These are phyloP conservation scores for Chaetomium fimeti DNA, from an alignment of 495 filamentous ascomycete species.

Conservation along the genomic window DNA sequence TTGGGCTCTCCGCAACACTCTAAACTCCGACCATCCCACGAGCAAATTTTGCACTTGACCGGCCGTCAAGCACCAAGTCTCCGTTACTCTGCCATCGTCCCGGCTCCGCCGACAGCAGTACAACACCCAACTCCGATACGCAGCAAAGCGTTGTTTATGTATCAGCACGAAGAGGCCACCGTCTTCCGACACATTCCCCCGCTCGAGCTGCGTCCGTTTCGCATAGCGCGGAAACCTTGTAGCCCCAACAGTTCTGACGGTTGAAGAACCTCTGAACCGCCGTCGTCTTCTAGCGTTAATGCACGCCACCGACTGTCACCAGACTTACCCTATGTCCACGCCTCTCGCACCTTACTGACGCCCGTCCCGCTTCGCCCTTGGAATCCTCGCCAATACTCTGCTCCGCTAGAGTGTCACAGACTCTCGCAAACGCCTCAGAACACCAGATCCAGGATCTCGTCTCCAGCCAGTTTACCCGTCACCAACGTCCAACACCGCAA, in stretches of 20 bases:
- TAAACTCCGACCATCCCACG: constrained; percentile 15
- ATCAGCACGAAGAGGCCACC: constrained; percentile 56
- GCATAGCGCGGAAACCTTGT: constrained; percentile 85
- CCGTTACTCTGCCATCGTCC: constrained; percentile 13
- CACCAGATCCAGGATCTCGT: constrained; percentile 7
- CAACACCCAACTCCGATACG: constrained; percentile 40
- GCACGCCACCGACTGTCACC: constrained; percentile 49
- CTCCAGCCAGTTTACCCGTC: constrained; percentile 19
- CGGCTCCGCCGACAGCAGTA: constrained; percentile 21
- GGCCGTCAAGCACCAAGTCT: constrained; percentile 15
- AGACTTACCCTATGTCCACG: constrained; percentile 53
- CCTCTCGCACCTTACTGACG: constrained; percentile 48
- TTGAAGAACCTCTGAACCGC: constrained; percentile 52
- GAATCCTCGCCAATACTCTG: constrained; percentile 30
- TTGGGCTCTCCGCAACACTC: constrained; percentile 14
- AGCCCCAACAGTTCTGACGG: constrained; percentile 82
- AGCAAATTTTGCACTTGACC: constrained; percentile 24
- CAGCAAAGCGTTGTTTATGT: constrained; percentile 55
- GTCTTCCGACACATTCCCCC: constrained; percentile 75
- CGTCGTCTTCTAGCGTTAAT: constrained; percentile 49
- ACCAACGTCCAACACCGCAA: constrained; percentile 42
- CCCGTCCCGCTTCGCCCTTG: constrained; percentile 37
- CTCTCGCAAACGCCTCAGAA: constrained; percentile 9
- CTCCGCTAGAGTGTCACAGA: constrained; percentile 28
- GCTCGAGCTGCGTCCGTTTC: constrained; percentile 91